Conservation (phyloP, 2,329 filamentous ascomycete genomes). For the Ophiostoma sp. region DNA sequence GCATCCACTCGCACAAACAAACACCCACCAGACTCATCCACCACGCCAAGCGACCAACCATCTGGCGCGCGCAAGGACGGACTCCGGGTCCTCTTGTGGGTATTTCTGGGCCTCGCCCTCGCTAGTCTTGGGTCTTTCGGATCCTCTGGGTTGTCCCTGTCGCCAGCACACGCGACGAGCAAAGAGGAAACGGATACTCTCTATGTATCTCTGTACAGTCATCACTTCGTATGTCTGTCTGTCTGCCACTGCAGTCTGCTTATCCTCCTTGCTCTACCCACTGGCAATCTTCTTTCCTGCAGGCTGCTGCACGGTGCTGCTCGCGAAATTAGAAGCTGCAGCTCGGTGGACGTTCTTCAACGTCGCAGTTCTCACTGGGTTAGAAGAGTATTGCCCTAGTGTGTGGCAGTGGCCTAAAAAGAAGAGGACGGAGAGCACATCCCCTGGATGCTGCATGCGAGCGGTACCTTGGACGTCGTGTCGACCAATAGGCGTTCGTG, state of each 20-base stretch:
- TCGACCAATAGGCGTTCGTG: neutral
- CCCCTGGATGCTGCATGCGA: neutral
- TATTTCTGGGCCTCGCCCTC: neutral
- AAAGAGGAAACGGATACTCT: no score
- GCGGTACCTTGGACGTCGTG: neutral
- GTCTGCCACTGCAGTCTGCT: no score
- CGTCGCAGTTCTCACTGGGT: constrained; percentile 5
- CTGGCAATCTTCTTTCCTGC: constrained; percentile 14
- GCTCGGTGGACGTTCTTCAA: constrained; percentile 2
- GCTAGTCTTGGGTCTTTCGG: neutral
- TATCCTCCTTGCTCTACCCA: constrained; percentile 1
- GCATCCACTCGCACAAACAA: constrained; percentile 1
- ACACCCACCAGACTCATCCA: neutral
- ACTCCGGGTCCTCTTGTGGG: neutral
- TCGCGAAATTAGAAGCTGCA: constrained; percentile 22
- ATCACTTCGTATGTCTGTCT: no score
- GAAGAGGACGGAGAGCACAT: neutral
- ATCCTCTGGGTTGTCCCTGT: neutral
- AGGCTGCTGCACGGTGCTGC: constrained; percentile 17
- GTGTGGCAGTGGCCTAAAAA: no score
- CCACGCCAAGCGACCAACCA: neutral
- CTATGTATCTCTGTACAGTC: no score
- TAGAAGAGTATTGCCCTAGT: constrained; percentile 8
- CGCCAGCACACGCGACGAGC: neutral
- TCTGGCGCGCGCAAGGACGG: neutral